Conservation (phyloP, 257 asterid species). For the Nicotiana paniculata region DNA sequence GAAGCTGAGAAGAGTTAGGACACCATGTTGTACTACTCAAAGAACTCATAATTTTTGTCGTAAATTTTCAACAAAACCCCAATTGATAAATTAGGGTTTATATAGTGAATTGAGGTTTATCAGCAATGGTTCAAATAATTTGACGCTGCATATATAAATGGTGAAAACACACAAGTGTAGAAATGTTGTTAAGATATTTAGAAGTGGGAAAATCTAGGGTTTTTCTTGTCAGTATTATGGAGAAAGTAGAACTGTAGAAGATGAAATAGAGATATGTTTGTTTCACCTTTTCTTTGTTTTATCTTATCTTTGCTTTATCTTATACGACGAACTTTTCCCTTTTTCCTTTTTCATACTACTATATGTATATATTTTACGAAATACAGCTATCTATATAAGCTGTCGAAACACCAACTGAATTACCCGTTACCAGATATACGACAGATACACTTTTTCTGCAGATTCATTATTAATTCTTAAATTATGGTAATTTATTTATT, state of each 20-base stretch:
- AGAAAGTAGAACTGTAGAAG: not conserved
- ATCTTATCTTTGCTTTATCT: not conserved
- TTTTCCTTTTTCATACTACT: not conserved
- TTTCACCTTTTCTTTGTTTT: not conserved
- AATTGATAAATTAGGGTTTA: constrained; percentile 7
- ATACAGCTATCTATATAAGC: not conserved
- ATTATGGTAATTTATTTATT: too few relatives aligned
- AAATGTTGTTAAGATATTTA: not conserved
- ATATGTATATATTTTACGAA: not conserved
- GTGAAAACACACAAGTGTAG: not conserved
- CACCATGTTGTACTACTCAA: constrained; percentile 48
- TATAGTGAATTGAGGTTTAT: not conserved
- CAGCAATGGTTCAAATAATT: not conserved
- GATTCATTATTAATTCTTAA: not conserved
- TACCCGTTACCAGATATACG: not conserved
- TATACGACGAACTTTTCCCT: not conserved
- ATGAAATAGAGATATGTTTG: not conserved
- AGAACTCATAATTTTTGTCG: constrained; percentile 41
- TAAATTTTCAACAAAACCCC: not conserved
- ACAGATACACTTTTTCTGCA: not conserved
- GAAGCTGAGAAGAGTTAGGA: constrained; percentile 86
- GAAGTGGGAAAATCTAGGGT: not conserved
- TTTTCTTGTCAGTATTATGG: not conserved
- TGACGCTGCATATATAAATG: too few relatives aligned
- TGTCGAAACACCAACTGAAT: not conserved